Conservation (phyloP, 768 basidiomycete genomes). For the Vararia minispora region DNA sequence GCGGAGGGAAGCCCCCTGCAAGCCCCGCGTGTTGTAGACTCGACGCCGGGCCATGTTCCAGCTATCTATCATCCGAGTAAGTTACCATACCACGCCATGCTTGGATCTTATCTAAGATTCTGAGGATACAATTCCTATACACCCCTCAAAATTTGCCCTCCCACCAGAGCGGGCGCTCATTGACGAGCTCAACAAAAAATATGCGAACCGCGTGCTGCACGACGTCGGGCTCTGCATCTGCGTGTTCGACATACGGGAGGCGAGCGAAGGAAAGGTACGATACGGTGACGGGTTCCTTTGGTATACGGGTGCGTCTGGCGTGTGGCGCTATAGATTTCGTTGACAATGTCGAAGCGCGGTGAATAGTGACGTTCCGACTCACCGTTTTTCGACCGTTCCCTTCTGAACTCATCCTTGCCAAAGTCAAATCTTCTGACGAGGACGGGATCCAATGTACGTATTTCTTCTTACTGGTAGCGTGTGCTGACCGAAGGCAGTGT, state of each 20-base stretch:
- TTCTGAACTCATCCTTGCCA: slow-evolving; percentile 83
- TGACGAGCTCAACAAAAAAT: slow-evolving; percentile 88
- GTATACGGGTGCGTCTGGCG: slow-evolving; percentile 66
- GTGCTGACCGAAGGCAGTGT: slow-evolving; percentile 35
- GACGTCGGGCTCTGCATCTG: slow-evolving; percentile 88
- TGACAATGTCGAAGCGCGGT: not conserved
- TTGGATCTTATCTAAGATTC: not conserved
- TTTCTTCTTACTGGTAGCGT: slow-evolving; percentile 1
- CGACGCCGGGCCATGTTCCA: slow-evolving; percentile 24
- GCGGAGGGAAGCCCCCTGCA: too few species aligned
- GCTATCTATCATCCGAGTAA: slow-evolving; percentile 25
- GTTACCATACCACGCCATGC: not conserved
- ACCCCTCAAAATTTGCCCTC: slow-evolving; percentile 74
- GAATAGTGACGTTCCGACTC: slow-evolving; percentile 73
- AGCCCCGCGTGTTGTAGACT: too few species aligned
- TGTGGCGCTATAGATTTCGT: not conserved
- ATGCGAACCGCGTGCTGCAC: slow-evolving; percentile 84
- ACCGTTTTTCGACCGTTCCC: slow-evolving; percentile 87
- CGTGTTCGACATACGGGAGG: slow-evolving; percentile 78
- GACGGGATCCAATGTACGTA: slow-evolving; percentile 71
- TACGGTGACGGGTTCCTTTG: slow-evolving; percentile 94
- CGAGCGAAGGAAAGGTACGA: slow-evolving; percentile 84
- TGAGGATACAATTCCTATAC: slow-evolving; percentile 87
- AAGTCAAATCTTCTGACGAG: slow-evolving; percentile 78
- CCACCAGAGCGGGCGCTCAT: slow-evolving; percentile 72